A percentile compares a stretch with the other conserved stretches of the same genome.
These are phyloP conservation scores for Aspergillus asperescens DNA, from an alignment of 495 filamentous ascomycete species.

Conservation along the genomic window DNA sequence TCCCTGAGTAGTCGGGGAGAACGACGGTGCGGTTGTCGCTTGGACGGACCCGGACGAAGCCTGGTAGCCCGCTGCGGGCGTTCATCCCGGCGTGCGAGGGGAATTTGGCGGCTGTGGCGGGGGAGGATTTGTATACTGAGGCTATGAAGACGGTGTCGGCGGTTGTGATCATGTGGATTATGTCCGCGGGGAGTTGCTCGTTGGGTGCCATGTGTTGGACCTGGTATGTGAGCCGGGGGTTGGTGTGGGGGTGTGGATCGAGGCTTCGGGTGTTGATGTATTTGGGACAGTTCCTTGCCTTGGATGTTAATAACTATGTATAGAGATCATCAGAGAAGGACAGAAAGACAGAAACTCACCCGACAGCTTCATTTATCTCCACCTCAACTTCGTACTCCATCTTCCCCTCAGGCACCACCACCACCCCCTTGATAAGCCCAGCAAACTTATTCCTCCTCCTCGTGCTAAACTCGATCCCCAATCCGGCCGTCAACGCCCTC, in stretches of 20 bases:
- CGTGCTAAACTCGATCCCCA: conserved; percentile 1
- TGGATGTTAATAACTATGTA: not conserved
- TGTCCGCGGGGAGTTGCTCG: not conserved
- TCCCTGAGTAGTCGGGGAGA: not conserved
- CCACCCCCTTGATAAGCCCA: not conserved
- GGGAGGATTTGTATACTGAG: not conserved
- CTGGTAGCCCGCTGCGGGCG: not conserved
- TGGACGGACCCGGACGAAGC: not conserved
- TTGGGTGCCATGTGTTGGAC: not conserved
- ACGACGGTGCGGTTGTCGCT: not conserved
- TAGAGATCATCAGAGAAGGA: not conserved
- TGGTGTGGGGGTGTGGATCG: not conserved
- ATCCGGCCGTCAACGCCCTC: not conserved
- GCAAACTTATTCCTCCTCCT: not conserved
- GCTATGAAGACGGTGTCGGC: not conserved
- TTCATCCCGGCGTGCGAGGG: not conserved
- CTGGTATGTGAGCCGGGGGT: not conserved
- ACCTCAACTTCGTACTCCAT: not conserved
- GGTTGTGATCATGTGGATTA: not conserved
- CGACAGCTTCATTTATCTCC: not conserved
- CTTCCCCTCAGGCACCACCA: not conserved
- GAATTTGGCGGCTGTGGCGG: not conserved
- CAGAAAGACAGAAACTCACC: not conserved
- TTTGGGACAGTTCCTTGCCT: conserved; percentile 2
- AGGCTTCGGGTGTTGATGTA: not conserved